These are phyloP conservation scores for Malania oleifera DNA, from an alignment of 164 flowering plant genomes.

Conservation along the genomic window DNA sequence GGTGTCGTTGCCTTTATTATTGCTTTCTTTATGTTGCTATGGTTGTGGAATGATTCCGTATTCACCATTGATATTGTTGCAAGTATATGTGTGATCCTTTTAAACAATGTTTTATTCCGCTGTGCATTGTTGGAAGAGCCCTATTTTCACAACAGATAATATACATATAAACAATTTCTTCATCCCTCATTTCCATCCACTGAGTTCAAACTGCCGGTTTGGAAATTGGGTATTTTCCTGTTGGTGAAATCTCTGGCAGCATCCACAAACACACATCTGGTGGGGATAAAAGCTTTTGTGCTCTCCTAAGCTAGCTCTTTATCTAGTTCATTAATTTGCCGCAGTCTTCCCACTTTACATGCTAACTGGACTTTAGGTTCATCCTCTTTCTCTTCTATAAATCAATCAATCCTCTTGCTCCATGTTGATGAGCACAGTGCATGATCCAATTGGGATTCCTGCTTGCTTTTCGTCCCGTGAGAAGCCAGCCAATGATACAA, in stretches of 20 bases:
- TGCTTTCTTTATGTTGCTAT: too few relatives aligned
- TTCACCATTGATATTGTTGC: too few relatives aligned
- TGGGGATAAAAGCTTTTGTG: conserved; percentile 9
- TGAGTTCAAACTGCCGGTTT: conserved; percentile 9
- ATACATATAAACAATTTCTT: too few relatives aligned
- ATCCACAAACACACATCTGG: conserved; percentile 15
- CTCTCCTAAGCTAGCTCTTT: not conserved
- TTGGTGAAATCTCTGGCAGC: conserved; percentile 12
- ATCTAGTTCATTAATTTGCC: not conserved
- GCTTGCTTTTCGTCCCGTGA: conserved; percentile 35
- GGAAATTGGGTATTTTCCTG: conserved; percentile 2
- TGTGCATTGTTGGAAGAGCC: too few relatives aligned
- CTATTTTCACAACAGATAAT: too few relatives aligned
- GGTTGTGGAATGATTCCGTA: too few relatives aligned
- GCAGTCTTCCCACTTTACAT: not conserved
- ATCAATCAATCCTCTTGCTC: not conserved
- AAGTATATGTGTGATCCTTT: too few relatives aligned
- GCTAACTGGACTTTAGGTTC: not conserved
- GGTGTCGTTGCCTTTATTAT: too few relatives aligned
- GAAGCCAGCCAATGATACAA: conserved; percentile 15
- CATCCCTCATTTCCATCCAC: not conserved
- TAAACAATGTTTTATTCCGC: too few relatives aligned
- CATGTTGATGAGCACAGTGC: conserved; percentile 20
- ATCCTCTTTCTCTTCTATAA: not conserved
- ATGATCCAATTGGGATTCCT: conserved; percentile 37